Base-by-base conservation (phyloP, 352 stramenopile species). In the Pythium aquatile region DNA sequence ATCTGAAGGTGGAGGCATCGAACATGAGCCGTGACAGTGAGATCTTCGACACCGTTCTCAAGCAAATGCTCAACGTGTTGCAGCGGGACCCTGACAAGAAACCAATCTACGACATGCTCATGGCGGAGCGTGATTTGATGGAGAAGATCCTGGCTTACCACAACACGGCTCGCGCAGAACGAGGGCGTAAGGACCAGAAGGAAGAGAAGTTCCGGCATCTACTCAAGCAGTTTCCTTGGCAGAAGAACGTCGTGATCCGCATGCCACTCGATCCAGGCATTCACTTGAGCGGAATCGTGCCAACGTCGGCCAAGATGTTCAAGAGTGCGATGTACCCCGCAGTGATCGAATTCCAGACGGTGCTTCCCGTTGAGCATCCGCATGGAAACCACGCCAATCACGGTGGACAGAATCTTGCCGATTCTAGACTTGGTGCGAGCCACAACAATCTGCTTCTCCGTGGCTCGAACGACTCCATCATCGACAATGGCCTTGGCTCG, bases 291-390 rank as follows among this genome's bases (percentile, higher is more conserved):
- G 96, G 94, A 17, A 85, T 99, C 24, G 87, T 97, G 49, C 70
- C 93, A 26, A 80, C 87, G 20, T 97, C 88, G 1, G 94, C 90
- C 14, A 98, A 97, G 60, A 98, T 99, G 84, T 99, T 99, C 76
- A 98, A 98, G 65, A 98, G 92, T 66, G 97, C 97, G 5, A 88
- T 99, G 67, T 99, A 99, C 75, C 97, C 97, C 5, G 95, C 94
- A 5, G 92, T 99, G 1, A 85, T 99, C 37, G 91, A 98, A 58
- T 99, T 99, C 75, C 82, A 93, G 37, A 96, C 86, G 0, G 69
- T 94, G 26, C 72, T 92, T 57, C 74, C 83, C 13, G 68, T 79
- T 10, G 66, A 73, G 24, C 66, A 62, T 28, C 55, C 58, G 17
- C 20, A 37, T n/a, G 33, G 48, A 5, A 32, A 65, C 53, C 66